Evolutionary conservation across 208 protist genomes (phyloP), one percentile per base, ranked within the genome.

Genomic region (Crithidia sp.): DNA sequence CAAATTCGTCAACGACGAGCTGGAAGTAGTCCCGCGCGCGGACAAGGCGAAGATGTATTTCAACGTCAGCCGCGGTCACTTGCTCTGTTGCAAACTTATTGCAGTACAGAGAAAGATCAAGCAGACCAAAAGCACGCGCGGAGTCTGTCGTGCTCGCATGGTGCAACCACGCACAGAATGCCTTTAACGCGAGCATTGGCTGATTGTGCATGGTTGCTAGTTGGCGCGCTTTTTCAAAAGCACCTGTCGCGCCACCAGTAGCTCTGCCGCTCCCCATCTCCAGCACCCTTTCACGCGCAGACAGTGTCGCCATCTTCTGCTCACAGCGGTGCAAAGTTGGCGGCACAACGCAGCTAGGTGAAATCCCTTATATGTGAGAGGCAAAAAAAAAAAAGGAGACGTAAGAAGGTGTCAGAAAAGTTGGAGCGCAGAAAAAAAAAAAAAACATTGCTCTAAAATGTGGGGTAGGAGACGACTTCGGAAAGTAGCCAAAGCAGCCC

Each of bases 101-200:
- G 67, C 74, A 79, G 39, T 79, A 73, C 13, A 79, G 49, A 12
- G 74, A 53, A n/a, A 79, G 73, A 28, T 79, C 74, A 5, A 79
- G 59, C 50, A 79, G 53, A 14, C 65, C 74, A 9, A 50, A 47
- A 5, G 67, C 74, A 43, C 74, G 65, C 54, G 45, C 60, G 13
- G 50, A 28, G 37, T 49, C n/a, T 7, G 44, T 45, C 14, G 41
- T 28, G 13, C 40, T 43, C 12, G n/a, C 37, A 1, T 13, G 16
- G 7, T 60, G 60, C 60, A 79, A 68, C 74, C 68, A 83, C 52
- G 58, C 3, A n/a, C 66, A 66, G 63, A 83, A 85, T 17, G 81
- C 77, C 53, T 85, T 85, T 44, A 85, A 59, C 7, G 75, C 81
- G n/a, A 85, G 67, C 16, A 85, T 58, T n/a, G 81, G 81, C 19